Percentiles rank a stretch among this genome's conserved stretches.
Evolutionary conservation across 805 yeast genomes (phyloP).

Genomic region (Isabelozyma pseudorhagii): DNA sequence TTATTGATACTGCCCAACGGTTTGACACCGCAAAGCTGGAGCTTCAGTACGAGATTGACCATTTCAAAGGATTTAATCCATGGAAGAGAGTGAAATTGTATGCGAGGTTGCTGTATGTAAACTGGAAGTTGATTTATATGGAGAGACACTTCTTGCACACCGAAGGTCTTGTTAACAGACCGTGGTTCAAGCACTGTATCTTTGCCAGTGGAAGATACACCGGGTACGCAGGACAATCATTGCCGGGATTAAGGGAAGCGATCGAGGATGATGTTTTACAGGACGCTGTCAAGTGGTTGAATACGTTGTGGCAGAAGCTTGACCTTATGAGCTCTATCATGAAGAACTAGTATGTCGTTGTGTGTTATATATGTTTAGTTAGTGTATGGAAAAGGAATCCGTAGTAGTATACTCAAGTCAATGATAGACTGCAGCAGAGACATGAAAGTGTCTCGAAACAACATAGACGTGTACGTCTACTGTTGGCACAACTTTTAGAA

Average conservation of each 20-base stretch:
- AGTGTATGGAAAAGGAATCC: no score
- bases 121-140: slow-evolving; percentile 36
- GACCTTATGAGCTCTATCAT: neutral
- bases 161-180: slow-evolving; percentile 47
- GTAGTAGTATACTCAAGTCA: no score
- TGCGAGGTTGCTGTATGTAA: slow-evolving; percentile 23
- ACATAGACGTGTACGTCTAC: no score
- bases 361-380: neutral
- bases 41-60: slow-evolving; percentile 15
- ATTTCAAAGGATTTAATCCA: slow-evolving; percentile 16
- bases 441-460: no score
- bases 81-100: slow-evolving; percentile 22
- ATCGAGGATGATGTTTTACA: slow-evolving; percentile 44
- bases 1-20: slow-evolving; percentile 4
- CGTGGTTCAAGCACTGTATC: slow-evolving; percentile 60
- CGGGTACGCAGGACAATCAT: slow-evolving; percentile 57
- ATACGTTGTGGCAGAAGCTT: slow-evolving; percentile 15
- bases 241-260: slow-evolving; percentile 56
- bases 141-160: slow-evolving; percentile 47
- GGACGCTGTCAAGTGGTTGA: slow-evolving; percentile 37
- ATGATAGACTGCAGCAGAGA: no score
- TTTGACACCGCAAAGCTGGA: slow-evolving; percentile 7
- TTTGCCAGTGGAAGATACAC: slow-evolving; percentile 59
- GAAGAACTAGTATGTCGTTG: neutral
- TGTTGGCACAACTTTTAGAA: no score